Evolutionary conservation across 495 filamentous ascomycete species (phyloP), one percentile per base, ranked within the genome.

Genomic region (Penicillium crystallinum): DNA sequence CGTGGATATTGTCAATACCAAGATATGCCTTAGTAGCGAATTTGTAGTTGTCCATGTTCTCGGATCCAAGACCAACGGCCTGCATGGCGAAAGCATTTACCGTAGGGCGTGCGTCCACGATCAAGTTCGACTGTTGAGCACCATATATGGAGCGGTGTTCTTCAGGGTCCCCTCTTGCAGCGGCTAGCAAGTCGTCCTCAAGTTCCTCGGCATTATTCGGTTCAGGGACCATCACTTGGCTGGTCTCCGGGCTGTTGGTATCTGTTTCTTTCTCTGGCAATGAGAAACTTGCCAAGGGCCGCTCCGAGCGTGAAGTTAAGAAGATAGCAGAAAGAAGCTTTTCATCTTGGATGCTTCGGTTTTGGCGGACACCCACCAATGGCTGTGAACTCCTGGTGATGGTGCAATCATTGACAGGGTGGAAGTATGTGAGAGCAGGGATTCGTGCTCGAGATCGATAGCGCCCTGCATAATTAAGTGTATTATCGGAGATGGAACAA

Each of bases 1-100:
- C 92, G 64, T 99, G 93, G 53, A 99, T 97, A 57, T 99, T 99
- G 65, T 95, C 93, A 62, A 99, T 99, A 39, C 91, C 91, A n/a
- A 99, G 77, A 59, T 93, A 97, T 0, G 86, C 88, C 63, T 96
- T 96, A 35, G 88, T 90, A 25, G 89, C 89, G 61, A 89, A 91
- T 44, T 84, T 87, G 67, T 99, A 99, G 66, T 97, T 88, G 45
- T 96, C 91, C 90, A 97, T 96, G 57, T 97, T 97, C 65, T 99
- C 93, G 0, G 90, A 96, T 4, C 93, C 93, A 58, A 90, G 82
- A 2, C 93, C 93, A 56, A 93, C 85, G 8, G 89, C 89, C 69
- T 97, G 91, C 89, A 96, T 99, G 11, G 91, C 92, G 50, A 88
- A 82, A 1, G 95, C 95, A 71, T 99, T 99, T 53, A 99, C 86